Percentiles rank a stretch among this genome's conserved stretches.
Conservation (phyloP, 192 early-diverging fungal species). For the Spizellomyces punctatus region DNA sequence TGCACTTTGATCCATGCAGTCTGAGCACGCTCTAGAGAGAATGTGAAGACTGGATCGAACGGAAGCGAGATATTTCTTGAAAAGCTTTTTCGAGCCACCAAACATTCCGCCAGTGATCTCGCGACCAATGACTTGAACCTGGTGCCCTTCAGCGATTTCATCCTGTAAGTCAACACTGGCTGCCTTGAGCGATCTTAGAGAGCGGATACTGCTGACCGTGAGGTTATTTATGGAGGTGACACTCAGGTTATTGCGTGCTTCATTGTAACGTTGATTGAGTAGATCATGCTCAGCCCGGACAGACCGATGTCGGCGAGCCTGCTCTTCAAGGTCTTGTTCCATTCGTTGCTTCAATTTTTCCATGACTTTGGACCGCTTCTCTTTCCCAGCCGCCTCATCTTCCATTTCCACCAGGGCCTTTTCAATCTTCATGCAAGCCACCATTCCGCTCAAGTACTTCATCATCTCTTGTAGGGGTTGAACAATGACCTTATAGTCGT, state of each 20-base stretch:
- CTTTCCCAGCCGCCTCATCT: not conserved
- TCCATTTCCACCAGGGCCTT: slow-evolving; percentile 30
- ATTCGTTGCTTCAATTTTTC: not conserved
- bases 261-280: not conserved
- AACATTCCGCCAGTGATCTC: slow-evolving; percentile 33
- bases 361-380: not conserved
- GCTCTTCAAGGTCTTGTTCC: not conserved
- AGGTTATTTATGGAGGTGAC: slow-evolving; percentile 10
- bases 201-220: slow-evolving; percentile 4
- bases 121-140: slow-evolving; percentile 24
- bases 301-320: not conserved
- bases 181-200: slow-evolving; percentile 11
- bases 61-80: slow-evolving; percentile 38
- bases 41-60: slow-evolving; percentile 49
- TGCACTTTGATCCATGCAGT: slow-evolving; percentile 5
- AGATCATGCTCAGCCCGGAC: not conserved
- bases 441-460: slow-evolving; percentile 33
- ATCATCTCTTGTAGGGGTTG: slow-evolving; percentile 31
- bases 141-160: slow-evolving; percentile 28
- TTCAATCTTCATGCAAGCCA: slow-evolving; percentile 21
- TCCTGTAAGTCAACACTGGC: slow-evolving; percentile 16
- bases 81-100: slow-evolving; percentile 25
- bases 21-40: slow-evolving; percentile 6
- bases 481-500: slow-evolving; percentile 28
- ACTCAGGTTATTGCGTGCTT: not conserved